Conservation (phyloP, 1,284 basidiomycete genomes). For the Rhodotorula sp. region DNA sequence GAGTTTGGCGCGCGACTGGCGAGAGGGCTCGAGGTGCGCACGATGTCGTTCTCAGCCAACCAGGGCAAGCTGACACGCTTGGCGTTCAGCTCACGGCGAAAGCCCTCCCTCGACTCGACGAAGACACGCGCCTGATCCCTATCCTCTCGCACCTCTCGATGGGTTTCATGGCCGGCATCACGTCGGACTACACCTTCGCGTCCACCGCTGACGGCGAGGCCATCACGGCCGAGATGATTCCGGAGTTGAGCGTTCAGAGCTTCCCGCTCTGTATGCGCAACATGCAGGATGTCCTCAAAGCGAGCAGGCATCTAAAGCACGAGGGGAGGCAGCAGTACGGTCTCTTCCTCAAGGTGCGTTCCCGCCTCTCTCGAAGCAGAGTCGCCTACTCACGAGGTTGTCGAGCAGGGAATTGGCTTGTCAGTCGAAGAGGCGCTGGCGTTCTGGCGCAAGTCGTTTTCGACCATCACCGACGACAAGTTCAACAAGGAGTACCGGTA, state of each 20-base stretch:
- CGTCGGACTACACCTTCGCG: constrained; percentile 70
- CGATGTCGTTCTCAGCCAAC: background rate
- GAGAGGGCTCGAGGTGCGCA: constrained; percentile 72
- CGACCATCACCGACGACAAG: constrained; percentile 78
- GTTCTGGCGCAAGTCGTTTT: constrained; percentile 90
- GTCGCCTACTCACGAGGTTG: background rate
- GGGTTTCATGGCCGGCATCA: constrained; percentile 88
- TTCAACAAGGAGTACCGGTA: constrained; percentile 99
- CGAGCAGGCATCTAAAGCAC: constrained; percentile 87
- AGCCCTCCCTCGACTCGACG: constrained; percentile 87
- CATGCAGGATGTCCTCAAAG: constrained; percentile 73
- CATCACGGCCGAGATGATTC: constrained; percentile 91
- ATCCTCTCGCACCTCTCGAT: constrained; percentile 90
- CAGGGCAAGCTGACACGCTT: background rate
- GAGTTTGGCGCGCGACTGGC: constrained; percentile 78
- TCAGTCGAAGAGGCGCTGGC: constrained; percentile 90
- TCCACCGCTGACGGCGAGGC: constrained; percentile 58
- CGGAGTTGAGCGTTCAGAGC: constrained; percentile 79
- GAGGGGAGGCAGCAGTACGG: constrained; percentile 88
- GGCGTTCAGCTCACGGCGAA: constrained; percentile 74
- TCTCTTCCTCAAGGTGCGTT: constrained; percentile 83
- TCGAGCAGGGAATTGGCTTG: constrained; percentile 75
- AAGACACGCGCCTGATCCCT: constrained; percentile 87
- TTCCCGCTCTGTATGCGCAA: constrained; percentile 96
- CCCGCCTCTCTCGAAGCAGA: background rate